Evolutionary conservation across 2,329 filamentous ascomycete genomes (phyloP).

Genomic region (Diplodia intermedia): DNA sequence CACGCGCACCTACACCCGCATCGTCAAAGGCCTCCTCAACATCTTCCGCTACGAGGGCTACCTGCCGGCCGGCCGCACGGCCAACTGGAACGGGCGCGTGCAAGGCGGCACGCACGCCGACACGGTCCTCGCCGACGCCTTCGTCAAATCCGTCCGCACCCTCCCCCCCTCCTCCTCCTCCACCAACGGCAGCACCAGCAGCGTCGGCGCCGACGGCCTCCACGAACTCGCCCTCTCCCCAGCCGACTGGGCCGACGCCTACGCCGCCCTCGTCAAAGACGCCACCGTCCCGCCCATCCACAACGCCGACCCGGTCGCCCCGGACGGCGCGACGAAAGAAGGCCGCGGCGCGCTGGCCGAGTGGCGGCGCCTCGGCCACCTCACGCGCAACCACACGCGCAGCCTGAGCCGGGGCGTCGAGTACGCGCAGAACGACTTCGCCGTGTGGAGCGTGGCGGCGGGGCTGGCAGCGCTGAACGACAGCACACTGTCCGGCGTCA

Average conservation of each 20-base stretch:
- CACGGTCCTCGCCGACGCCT: conserved; percentile 71
- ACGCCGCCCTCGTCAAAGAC: conserved; percentile 43
- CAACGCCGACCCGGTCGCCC: conserved; percentile 39
- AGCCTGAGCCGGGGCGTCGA: conserved; percentile 47
- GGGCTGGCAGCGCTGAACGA: conserved; percentile 33
- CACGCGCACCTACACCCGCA: conserved; percentile 32
- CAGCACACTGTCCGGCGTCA: not conserved
- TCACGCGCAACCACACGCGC: conserved; percentile 49
- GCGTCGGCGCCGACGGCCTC: conserved; percentile 40
- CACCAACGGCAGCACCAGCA: not conserved
- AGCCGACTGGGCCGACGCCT: conserved; percentile 42
- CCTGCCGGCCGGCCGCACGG: conserved; percentile 46
- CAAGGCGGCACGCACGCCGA: conserved; percentile 75
- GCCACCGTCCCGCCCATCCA: conserved; percentile 41
- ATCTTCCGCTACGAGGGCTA: conserved; percentile 42
- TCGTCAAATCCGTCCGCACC: conserved; percentile 64
- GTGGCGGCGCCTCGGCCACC: conserved; percentile 52
- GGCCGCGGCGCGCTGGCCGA: conserved; percentile 53
- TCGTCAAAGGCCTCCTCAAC: conserved; percentile 36
- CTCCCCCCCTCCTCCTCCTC: not conserved
- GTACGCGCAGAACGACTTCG: conserved; percentile 54
- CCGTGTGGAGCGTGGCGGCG: conserved; percentile 57
- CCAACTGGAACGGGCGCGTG: conserved; percentile 46
- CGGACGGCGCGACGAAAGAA: conserved; percentile 49
- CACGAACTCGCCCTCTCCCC: conserved; percentile 28